Base-by-base conservation (phyloP, 805 yeast genomes). In the Zygoascus bituminiphila region DNA sequence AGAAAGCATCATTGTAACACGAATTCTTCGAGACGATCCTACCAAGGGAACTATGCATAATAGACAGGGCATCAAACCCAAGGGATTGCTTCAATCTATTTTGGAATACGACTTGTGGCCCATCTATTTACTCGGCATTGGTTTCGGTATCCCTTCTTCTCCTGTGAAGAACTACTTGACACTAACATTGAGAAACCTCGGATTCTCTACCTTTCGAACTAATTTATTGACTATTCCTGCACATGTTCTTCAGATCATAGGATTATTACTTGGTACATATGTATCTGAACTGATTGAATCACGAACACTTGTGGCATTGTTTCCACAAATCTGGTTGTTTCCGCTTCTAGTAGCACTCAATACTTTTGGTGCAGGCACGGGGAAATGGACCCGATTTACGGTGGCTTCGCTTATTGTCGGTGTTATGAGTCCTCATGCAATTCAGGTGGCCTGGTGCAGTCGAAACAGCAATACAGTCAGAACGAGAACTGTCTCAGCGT, bases 21-120 rank as follows among this genome's bases (percentile, higher is more conserved):
- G 78, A 52, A 70, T 80, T 2, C 62, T 81, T 43, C 65, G 84
- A 55, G 84, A 81, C 58, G 86, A 81, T 57, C 85, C 85, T 14
- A 57, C 72, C 4, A 75, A 75, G 65, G 82, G 84, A 20, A 82
- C 77, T 51, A 78, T 79, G 84, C 71, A 79, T 58, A 80, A 81
- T 57, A 68, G 82, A 58, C 75, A 76, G 55, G 78, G 80, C 6
- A 59, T 81, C 17, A 60, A 71, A 2, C 53, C 65, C 4, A 67
- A 59, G 42, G 69, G 66, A 60, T 53, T 81, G 15, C 59, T 64
- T 54, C 55, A 63, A 19, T 64, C 77, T 2, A 44, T 78, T 10
- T 39, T 54, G 1, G 84, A 81, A 57, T 76, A 67, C 57, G 76
- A 77, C 58, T 49, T 79, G 51, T 70, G 81, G 75, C 84, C 84